A percentile compares a stretch with the other conserved stretches of the same genome.
Evolutionary conservation across 2,329 filamentous ascomycete species (phyloP).

Genomic region (Beauveria rudraprayagi): DNA sequence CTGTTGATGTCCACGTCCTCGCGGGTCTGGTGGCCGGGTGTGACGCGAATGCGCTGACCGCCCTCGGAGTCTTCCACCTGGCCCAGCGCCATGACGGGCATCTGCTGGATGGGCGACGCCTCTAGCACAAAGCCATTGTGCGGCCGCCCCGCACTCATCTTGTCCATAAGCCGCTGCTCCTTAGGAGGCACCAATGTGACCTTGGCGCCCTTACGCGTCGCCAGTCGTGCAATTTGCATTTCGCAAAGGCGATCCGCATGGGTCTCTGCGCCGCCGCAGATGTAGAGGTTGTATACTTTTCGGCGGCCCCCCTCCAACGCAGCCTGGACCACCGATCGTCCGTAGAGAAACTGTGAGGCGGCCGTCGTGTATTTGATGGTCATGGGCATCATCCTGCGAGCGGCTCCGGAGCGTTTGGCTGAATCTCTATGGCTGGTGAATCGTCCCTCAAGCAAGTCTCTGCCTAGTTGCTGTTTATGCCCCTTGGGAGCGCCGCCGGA

Average conservation of each 20-base stretch:
- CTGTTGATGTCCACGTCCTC: slow-evolving; percentile 74
- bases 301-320: slow-evolving; percentile 61
- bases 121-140: slow-evolving; percentile 90
- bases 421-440: neutral
- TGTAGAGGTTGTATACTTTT: slow-evolving; percentile 76
- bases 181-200: slow-evolving; percentile 51
- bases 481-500: no score
- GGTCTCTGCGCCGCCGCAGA: slow-evolving; percentile 51
- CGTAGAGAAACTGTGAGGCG: slow-evolving; percentile 87
- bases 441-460: neutral
- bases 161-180: slow-evolving; percentile 66
- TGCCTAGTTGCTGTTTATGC: neutral
- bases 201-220: slow-evolving; percentile 40
- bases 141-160: slow-evolving; percentile 72
- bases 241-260: slow-evolving; percentile 42
- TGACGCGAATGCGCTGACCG: slow-evolving; percentile 47
- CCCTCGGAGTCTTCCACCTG: slow-evolving; percentile 35
- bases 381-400: slow-evolving; percentile 26
- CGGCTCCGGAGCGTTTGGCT: neutral
- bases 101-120: slow-evolving; percentile 69
- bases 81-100: slow-evolving; percentile 55
- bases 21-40: slow-evolving; percentile 57
- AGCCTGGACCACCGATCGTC: slow-evolving; percentile 69
- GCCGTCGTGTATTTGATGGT: slow-evolving; percentile 61
- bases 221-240: slow-evolving; percentile 35